Evolutionary conservation across 2,329 filamentous ascomycete species (phyloP).

Genomic region (Rhinocladiella similis): DNA sequence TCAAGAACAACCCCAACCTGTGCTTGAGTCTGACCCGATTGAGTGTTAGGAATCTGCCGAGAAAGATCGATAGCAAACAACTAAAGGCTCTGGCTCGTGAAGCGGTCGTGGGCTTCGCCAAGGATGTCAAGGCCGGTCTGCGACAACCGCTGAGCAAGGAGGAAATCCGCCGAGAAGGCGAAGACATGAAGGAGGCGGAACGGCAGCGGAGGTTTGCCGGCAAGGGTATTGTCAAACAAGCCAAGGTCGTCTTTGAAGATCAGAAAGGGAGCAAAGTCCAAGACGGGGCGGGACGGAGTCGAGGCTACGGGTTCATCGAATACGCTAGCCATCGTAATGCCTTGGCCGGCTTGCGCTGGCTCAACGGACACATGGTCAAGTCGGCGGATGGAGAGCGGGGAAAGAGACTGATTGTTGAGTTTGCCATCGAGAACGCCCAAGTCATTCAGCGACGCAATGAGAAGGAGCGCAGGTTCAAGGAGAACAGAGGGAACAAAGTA

Average conservation of each 20-base stretch:
- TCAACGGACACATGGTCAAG: constrained; percentile 73
- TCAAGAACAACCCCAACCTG: constrained; percentile 86
- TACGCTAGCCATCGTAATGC: constrained; percentile 92
- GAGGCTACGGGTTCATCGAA: constrained; percentile 97
- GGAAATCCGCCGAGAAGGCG: constrained; percentile 76
- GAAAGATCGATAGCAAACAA: constrained; percentile 78
- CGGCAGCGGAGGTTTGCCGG: constrained; percentile 75
- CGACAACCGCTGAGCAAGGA: constrained; percentile 84
- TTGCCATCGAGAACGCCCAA: constrained; percentile 96
- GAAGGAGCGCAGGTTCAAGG: constrained; percentile 51
- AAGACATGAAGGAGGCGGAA: constrained; percentile 79
- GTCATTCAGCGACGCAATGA: constrained; percentile 79
- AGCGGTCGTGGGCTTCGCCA: constrained; percentile 92
- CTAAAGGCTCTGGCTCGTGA: constrained; percentile 88
- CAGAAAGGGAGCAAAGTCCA: constrained; percentile 79
- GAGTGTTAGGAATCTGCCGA: constrained; percentile 86
- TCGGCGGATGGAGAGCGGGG: constrained; percentile 63
- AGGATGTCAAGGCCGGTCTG: constrained; percentile 76
- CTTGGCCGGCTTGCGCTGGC: constrained; percentile 88
- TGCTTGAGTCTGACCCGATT: constrained; percentile 88
- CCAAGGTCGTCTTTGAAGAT: constrained; percentile 87
- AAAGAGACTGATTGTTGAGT: constrained; percentile 90
- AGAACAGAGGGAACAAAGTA: constrained; percentile 29
- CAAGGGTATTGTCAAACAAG: constrained; percentile 85
- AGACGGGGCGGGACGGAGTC: constrained; percentile 77